Percentiles rank a stretch among this genome's conserved stretches.
phyloP scores from a whole-genome alignment of 2,329 filamentous ascomycete species.

The Hawksworthiomyces lignivorus region DNA sequence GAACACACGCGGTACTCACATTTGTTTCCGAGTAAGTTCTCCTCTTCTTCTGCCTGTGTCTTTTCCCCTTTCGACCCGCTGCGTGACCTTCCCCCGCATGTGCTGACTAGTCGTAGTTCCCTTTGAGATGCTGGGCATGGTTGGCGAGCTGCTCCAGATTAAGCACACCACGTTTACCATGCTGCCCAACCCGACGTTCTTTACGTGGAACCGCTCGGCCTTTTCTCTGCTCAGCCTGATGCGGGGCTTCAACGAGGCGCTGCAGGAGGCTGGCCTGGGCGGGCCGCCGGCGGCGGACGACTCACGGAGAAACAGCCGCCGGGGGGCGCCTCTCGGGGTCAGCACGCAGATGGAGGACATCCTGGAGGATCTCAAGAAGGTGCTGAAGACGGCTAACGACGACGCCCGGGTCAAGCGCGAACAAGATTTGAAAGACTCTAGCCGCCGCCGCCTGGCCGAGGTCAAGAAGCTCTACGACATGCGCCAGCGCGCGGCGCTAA shows the following conservation, averaged over 20 bases:
- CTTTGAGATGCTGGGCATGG: slow-evolving; percentile 52
- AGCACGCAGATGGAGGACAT: too few species aligned
- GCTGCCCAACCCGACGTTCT: slow-evolving; percentile 49
- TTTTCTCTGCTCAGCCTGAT: slow-evolving; percentile 37
- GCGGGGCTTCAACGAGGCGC: slow-evolving; percentile 9
- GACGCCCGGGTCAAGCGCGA: background rate
- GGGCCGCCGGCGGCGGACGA: too few species aligned
- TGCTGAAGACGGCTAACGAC: slow-evolving; percentile 27
- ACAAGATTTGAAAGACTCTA: background rate
- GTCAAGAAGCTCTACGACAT: background rate
- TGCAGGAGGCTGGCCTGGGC: background rate
- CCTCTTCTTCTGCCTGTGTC: too few species aligned
- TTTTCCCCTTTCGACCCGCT: too few species aligned
- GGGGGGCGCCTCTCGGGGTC: too few species aligned
- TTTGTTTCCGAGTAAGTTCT: slow-evolving; percentile 39
- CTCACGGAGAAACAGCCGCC: too few species aligned
- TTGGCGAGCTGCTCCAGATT: slow-evolving; percentile 42
- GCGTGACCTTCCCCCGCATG: too few species aligned
- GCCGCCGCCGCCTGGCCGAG: background rate
- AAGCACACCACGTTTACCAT: slow-evolving; percentile 42
- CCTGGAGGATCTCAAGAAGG: background rate
- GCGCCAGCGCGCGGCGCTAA: background rate
- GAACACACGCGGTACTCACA: slow-evolving; percentile 34
- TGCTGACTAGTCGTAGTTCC: too few species aligned
- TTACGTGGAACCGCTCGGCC: slow-evolving; percentile 42